Percentiles rank a stretch among this genome's conserved stretches.
These are phyloP conservation scores for Auxenochlorella protothecoides DNA, from an alignment of 139 green algal genomes.

Conservation along the genomic window DNA sequence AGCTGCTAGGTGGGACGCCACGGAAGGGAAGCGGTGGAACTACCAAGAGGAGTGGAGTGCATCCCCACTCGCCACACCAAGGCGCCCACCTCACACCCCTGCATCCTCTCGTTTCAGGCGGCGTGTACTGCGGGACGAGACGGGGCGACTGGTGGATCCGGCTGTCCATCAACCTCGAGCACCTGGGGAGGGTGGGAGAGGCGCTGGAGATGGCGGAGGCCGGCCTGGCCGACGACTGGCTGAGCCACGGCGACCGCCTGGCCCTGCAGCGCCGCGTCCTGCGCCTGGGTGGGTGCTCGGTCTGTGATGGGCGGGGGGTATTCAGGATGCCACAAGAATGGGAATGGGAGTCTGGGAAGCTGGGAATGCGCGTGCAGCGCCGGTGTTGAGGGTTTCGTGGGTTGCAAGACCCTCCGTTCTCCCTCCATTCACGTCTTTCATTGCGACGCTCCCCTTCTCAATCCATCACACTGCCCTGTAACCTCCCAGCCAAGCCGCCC, in stretches of 20 bases:
- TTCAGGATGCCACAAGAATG: too few species aligned
- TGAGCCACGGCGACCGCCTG: conserved; percentile 53
- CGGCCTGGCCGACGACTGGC: conserved; percentile 55
- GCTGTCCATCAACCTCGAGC: conserved; percentile 64
- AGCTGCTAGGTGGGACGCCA: conserved; percentile 47
- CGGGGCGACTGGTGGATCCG: conserved; percentile 75
- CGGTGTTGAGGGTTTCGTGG: not conserved
- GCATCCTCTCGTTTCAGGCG: conserved; percentile 17
- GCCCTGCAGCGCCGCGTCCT: conserved; percentile 63
- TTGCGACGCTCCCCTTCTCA: not conserved
- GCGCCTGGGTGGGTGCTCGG: conserved; percentile 32
- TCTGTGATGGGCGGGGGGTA: too few species aligned
- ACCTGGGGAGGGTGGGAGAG: conserved; percentile 28
- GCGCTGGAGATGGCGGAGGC: conserved; percentile 59
- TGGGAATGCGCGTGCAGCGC: not conserved
- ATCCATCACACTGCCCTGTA: not conserved
- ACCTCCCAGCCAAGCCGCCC: conserved; percentile 48
- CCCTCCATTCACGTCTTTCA: not conserved
- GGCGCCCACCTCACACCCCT: not conserved
- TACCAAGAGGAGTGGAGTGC: not conserved
- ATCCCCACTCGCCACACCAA: not conserved
- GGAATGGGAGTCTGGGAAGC: not conserved
- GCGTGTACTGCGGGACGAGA: conserved; percentile 43
- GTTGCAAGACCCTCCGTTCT: not conserved
- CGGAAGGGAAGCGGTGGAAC: not conserved